phyloP scores from a whole-genome alignment of 2,329 filamentous ascomycete genomes.

The Sclerotinia sclerotiorum region DNA sequence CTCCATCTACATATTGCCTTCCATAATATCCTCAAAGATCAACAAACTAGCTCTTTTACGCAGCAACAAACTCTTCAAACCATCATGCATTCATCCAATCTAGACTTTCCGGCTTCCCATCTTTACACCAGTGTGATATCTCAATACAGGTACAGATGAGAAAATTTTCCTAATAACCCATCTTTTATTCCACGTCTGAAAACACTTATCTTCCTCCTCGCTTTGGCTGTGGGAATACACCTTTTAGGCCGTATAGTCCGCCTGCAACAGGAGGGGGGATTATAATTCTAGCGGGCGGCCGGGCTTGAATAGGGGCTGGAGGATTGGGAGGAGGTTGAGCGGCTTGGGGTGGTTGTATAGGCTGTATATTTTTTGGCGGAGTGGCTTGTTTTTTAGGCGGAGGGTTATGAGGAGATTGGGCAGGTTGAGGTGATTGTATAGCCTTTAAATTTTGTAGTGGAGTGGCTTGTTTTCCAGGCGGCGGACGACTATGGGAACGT shows the following conservation, averaged over 20 bases:
- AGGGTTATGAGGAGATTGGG: neutral
- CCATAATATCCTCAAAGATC: no score
- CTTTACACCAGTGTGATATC: no score
- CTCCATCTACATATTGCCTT: no score
- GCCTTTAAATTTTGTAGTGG: neutral
- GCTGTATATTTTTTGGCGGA: no score
- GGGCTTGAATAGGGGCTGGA: neutral
- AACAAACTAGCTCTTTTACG: no score
- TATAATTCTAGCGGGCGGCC: neutral
- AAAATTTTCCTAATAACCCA: neutral
- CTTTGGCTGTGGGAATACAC: neutral
- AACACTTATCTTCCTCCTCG: neutral
- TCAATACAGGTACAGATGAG: neutral
- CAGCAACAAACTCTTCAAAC: no score
- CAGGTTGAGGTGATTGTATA: neutral
- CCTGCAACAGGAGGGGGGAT: slow-evolving; percentile 2
- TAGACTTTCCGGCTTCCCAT: no score
- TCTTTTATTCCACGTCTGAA: no score
- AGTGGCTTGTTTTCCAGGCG: neutral
- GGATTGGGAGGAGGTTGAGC: neutral
- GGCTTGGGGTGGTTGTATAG: no score
- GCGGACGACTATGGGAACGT: neutral
- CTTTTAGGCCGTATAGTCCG: slow-evolving; percentile 1
- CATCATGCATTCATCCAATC: no score
- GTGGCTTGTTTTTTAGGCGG: no score